Base-by-base conservation (phyloP, 2,329 filamentous ascomycete species). In the Cladosporium sp. region DNA sequence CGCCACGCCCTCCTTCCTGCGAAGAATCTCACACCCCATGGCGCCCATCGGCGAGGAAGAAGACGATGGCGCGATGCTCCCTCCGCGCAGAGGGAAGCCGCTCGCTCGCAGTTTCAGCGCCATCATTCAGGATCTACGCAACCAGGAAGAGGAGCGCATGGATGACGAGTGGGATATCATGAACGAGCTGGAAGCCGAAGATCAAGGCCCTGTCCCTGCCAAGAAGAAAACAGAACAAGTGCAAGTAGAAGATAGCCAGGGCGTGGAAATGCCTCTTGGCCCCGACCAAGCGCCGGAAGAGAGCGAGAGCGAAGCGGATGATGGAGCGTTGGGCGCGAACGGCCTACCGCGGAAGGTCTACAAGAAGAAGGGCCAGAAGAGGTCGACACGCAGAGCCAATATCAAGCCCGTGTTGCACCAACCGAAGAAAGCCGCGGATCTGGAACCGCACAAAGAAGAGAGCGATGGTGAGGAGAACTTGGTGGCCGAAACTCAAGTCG, bases 311-410 rank as follows among this genome's bases (percentile, higher is more conserved):
- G 83, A 86, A 51, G 80, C 85, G 50, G 76, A 78, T n/a, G 47
- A 39, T 2, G 61, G 61, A 16, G 58, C 56, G 12, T 50, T 77
- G 11, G 79, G 73, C 46, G 73, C 72, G n/a, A 70, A 81, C 58
- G 78, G 54, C 82, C 82, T 2, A 27, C 49, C 41, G 9, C 65
- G 82, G 32, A 79, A 76, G 48, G 68, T 80, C 1, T 92, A 79
- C 73, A 92, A 91, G 75, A 93, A 93, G 78, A 88, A 87, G 72
- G 87, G 86, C 0, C 79, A 87, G 64, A 93, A 93, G 73, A 77
- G 88, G 53, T 88, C 86, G 49, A 92, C 88, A 3, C 76, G 83
- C 54, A 73, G 77, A 41, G 76, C 79, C 49, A 89, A 83, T 53
- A 87, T 66, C 61, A 57, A 57, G 55, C 65, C 65, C 8, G 61